Evolutionary conservation across 2,329 filamentous ascomycete species (phyloP).

Genomic region (Colletotrichum ledebouriae): DNA sequence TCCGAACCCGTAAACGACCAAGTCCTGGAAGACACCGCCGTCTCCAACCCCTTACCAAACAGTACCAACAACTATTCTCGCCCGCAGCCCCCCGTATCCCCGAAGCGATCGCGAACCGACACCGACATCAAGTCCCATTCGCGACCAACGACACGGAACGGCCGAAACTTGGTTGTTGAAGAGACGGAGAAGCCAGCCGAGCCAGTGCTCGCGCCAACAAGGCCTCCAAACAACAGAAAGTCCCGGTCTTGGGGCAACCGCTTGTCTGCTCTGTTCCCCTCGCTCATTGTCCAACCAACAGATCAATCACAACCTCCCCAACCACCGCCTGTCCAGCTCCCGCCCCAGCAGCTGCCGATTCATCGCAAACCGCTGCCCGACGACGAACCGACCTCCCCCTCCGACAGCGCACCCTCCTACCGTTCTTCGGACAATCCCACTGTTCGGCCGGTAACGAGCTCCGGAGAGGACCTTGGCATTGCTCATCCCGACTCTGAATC

Average conservation of each 20-base stretch:
- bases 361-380: conserved; percentile 45
- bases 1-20: conserved; percentile 37
- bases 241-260: conserved; percentile 54
- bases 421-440: conserved; percentile 28
- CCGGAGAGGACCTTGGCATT: conserved; percentile 29
- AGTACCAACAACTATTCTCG: conserved; percentile 21
- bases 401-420: conserved; percentile 39
- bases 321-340: conserved; percentile 29
- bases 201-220: conserved; percentile 41
- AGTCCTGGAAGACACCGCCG: conserved; percentile 23
- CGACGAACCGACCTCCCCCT: conserved; percentile 32
- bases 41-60: conserved; percentile 13
- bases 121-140: conserved; percentile 13
- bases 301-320: conserved; percentile 46
- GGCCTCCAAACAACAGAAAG: conserved; percentile 47
- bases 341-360: conserved; percentile 41
- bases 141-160: conserved; percentile 16
- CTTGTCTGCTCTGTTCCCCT: conserved; percentile 54
- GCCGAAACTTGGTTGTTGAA: conserved; percentile 14
- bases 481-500: conserved; percentile 17
- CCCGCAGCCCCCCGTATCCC: conserved; percentile 32
- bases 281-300: conserved; percentile 53
- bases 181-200: conserved; percentile 38
- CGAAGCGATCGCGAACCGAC: conserved; percentile 40
- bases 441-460: conserved; percentile 29